Conservation (phyloP, 345 rosid genomes). For the Sonneratia caseolaris region DNA sequence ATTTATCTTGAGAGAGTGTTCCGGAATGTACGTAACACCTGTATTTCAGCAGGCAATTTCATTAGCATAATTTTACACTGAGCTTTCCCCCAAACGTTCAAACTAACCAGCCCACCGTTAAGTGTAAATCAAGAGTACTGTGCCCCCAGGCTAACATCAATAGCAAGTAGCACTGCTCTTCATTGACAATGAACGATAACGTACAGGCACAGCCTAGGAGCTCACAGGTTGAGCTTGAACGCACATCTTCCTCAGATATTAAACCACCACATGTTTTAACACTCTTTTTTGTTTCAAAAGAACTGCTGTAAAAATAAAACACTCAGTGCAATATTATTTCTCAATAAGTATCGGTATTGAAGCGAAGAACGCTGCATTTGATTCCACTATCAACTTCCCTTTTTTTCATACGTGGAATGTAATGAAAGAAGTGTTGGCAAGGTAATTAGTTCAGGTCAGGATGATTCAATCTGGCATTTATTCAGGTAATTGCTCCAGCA, state of each 20-base stretch:
- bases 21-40: constrained; percentile 85
- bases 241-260: too few species aligned
- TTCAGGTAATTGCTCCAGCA: background rate
- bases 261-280: background rate
- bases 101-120: background rate
- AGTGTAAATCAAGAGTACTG: too few species aligned
- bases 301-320: too few species aligned
- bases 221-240: too few species aligned
- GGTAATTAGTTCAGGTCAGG: too few species aligned
- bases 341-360: background rate
- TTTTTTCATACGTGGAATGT: background rate
- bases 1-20: constrained; percentile 82
- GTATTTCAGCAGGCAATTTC: constrained; percentile 14
- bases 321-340: background rate
- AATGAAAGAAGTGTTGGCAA: too few species aligned
- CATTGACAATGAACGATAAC: too few species aligned
- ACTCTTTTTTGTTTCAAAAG: background rate
- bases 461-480: background rate
- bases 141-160: too few species aligned
- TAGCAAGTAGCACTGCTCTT: too few species aligned
- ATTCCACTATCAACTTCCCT: background rate
- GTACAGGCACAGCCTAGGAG: too few species aligned
- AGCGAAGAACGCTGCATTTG: background rate
- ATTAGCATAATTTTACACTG: background rate
- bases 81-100: background rate